Percentiles rank a stretch among this genome's conserved stretches.
Conservation (phyloP, 192 early-diverging fungal genomes). For the Rhizophlyctis rosea region DNA sequence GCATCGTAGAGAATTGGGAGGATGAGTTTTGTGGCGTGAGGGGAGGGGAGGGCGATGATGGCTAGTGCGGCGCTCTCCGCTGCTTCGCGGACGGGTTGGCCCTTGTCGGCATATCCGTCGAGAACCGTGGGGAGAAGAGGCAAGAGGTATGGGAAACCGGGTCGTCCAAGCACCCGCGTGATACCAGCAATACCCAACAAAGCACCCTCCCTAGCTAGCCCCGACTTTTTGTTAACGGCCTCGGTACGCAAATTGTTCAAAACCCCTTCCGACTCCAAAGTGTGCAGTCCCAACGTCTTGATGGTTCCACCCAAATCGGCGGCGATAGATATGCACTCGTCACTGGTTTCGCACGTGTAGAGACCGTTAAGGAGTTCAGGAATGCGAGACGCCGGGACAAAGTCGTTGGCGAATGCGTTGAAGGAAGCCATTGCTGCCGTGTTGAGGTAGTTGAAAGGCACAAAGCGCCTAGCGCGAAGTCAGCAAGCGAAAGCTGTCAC, state of each 20-base stretch:
- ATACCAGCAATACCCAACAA: constrained; percentile 39
- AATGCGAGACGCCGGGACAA: constrained; percentile 14
- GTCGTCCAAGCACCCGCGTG: constrained; percentile 36
- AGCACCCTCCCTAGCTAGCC: constrained; percentile 42
- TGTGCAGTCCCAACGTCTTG: constrained; percentile 25
- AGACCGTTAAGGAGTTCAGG: constrained; percentile 29
- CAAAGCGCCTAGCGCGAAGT: too few relatives aligned
- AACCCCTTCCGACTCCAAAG: constrained; percentile 31
- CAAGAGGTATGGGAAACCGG: constrained; percentile 58
- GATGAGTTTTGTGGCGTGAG: constrained; percentile 13
- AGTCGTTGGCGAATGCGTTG: not conserved
- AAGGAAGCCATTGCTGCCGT: not conserved
- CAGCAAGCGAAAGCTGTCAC: too few relatives aligned
- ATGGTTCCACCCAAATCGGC: constrained; percentile 34
- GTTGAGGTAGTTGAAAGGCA: too few relatives aligned
- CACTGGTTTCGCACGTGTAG: constrained; percentile 46
- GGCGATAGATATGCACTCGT: constrained; percentile 41
- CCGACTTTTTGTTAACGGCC: constrained; percentile 50
- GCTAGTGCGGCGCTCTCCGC: constrained; percentile 31
- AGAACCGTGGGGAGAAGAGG: constrained; percentile 55
- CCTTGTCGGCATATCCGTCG: constrained; percentile 59
- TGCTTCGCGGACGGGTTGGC: constrained; percentile 45
- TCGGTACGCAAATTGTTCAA: constrained; percentile 29
- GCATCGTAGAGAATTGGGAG: constrained; percentile 34
- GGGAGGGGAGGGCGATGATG: constrained; percentile 11